These are phyloP conservation scores for Alnus glutinosa DNA, from an alignment of 306 rosid genomes.

Conservation along the genomic window DNA sequence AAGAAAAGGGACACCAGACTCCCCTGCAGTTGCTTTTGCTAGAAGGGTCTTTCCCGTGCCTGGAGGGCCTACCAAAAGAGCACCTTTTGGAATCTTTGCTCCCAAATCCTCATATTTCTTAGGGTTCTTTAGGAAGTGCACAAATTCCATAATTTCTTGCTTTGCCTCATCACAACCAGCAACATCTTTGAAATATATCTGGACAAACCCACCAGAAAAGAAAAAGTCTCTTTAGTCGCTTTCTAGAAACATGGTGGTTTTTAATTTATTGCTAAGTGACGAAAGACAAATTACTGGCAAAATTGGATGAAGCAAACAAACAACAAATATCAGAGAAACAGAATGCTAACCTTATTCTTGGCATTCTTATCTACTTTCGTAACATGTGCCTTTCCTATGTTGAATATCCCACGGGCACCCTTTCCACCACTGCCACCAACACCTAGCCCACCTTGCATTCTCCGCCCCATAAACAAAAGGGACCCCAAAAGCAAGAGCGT, in stretches of 20 bases:
- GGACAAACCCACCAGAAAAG: constrained; percentile 20
- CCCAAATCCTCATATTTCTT: constrained; percentile 93
- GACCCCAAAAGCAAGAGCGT: constrained; percentile 70
- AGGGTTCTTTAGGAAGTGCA: constrained; percentile 92
- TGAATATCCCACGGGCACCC: constrained; percentile 88
- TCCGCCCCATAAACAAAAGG: constrained; percentile 65
- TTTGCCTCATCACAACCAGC: constrained; percentile 99
- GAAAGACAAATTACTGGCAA: constrained; percentile 11
- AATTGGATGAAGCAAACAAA: constrained; percentile 9
- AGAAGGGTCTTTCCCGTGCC: constrained; percentile 98
- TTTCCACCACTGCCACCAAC: constrained; percentile 72
- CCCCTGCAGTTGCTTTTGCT: constrained; percentile 99
- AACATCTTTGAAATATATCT: constrained; percentile 88
- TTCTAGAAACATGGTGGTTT: background rate
- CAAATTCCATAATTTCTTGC: constrained; percentile 96
- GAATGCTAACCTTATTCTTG: constrained; percentile 70
- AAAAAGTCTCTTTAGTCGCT: constrained; percentile 14
- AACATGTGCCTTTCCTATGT: constrained; percentile 89
- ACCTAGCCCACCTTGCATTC: constrained; percentile 86
- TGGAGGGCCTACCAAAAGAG: constrained; percentile 94
- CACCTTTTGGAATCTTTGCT: constrained; percentile 97
- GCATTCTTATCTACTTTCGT: constrained; percentile 87
- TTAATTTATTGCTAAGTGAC: background rate
- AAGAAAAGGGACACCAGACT: constrained; percentile 94
- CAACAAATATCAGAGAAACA: background rate